Evolutionary conservation across 2,329 filamentous ascomycete genomes (phyloP), one percentile per base, ranked within the genome.

Genomic region (Pseudogymnoascus sp.): DNA sequence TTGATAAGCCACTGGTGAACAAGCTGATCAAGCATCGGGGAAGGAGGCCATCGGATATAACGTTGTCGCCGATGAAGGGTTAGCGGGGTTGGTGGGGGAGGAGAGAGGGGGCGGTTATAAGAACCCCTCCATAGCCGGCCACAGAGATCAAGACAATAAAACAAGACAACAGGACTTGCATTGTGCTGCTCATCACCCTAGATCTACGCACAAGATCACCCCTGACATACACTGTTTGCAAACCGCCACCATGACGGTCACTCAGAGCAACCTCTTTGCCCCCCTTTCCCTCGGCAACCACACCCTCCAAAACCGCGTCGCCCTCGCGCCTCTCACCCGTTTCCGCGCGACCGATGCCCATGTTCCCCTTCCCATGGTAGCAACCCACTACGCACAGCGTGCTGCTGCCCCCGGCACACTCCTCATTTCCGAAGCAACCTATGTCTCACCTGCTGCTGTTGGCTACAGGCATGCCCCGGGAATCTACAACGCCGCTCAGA

Each of bases 261-360:
- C 59, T 9, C 50, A 56, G 7, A 56, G 50, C 59, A 60, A 60
- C 21, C 75, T 80, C 23, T 80, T 81, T 68, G 69, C 73, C 15
- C 76, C 78, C 2, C 64, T 80, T 44, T 72, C 68, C 50, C 70
- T 80, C 4, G 78, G 78, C 65, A 73, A 73, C 17, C 66, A 74
- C 15, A 69, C 71, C 33, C 69, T 80, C 38, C 71, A 74, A 46
- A 77, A 80, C 66, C 74, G 78, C 4, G 66, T 87, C 29, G 78
- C 79, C 38, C 80, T 86, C 75, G 79, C 83, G 0, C 83, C 83
- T 1, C 72, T 87, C 65, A 85, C 83, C 17, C 79, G 81, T 19
- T 78, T 78, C 68, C 80, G 82, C 46, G 75, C 74, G 59, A 74
- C 76, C 63, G 71, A 80, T 37, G 50, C 44, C 23, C 77, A 81